phyloP scores from a whole-genome alignment of 805 yeast species.

The Candida maris region DNA sequence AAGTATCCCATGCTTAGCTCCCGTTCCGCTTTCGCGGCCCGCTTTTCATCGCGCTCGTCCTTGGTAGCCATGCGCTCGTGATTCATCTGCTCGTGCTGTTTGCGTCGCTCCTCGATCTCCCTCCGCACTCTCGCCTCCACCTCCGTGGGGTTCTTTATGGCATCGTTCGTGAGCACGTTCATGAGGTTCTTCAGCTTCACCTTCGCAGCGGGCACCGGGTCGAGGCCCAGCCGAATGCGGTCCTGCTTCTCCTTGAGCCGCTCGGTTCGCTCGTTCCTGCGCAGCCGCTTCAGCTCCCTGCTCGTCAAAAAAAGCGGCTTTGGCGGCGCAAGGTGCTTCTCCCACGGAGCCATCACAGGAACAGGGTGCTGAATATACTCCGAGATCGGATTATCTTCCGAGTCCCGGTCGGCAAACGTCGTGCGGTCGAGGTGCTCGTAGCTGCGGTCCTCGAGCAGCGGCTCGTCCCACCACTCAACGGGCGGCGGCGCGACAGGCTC shows the following conservation, averaged over 20 bases:
- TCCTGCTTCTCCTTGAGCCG: conserved; percentile 71
- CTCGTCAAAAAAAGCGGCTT: conserved; percentile 64
- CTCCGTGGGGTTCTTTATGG: conserved; percentile 83
- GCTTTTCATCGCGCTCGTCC: conserved; percentile 54
- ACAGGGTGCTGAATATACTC: conserved; percentile 82
- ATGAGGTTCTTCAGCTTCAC: conserved; percentile 79
- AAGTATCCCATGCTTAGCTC: conserved; percentile 50
- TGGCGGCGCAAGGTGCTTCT: conserved; percentile 36
- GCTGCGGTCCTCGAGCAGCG: conserved; percentile 39
- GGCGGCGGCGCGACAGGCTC: conserved; percentile 50
- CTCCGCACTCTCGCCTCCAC: conserved; percentile 68
- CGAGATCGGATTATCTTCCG: conserved; percentile 50
- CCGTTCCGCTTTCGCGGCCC: conserved; percentile 39
- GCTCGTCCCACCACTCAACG: conserved; percentile 89
- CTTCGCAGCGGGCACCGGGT: conserved; percentile 87
- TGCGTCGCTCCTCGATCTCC: conserved; percentile 62
- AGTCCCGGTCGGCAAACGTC: conserved; percentile 34
- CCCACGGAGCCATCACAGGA: conserved; percentile 59
- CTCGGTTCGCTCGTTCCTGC: conserved; percentile 65
- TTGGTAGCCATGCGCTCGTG: conserved; percentile 55
- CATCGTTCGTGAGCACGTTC: conserved; percentile 81
- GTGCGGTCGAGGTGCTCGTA: conserved; percentile 36
- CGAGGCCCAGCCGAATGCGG: conserved; percentile 72
- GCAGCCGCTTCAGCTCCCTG: conserved; percentile 66
- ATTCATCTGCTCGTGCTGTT: conserved; percentile 59